Evolutionary conservation across 345 rosid genomes (phyloP).

Genomic region (Syzygium grande): DNA sequence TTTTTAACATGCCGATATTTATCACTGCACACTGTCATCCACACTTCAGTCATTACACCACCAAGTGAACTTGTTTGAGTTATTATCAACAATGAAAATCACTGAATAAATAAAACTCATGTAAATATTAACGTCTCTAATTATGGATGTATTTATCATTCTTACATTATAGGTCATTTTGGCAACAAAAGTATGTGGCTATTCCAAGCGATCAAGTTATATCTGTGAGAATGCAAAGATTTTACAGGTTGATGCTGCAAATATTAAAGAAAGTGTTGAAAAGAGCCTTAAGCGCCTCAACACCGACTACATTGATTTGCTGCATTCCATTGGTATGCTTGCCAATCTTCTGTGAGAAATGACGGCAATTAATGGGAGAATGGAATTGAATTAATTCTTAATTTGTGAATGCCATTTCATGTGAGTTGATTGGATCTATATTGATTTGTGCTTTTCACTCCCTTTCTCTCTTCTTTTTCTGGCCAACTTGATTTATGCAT

Average conservation of each 20-base stretch:
- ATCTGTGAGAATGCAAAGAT: slow-evolving; percentile 52
- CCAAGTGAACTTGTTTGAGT: neutral
- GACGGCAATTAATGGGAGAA: neutral
- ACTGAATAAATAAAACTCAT: neutral
- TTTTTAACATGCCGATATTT: neutral
- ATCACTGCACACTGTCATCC: neutral
- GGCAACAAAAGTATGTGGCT: slow-evolving; percentile 92
- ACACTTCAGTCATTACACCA: neutral
- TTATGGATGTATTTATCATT: neutral
- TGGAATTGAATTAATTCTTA: neutral
- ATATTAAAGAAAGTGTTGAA: slow-evolving; percentile 91
- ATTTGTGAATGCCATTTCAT: neutral
- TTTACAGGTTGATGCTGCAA: slow-evolving; percentile 75
- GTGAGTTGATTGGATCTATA: too few relatives aligned
- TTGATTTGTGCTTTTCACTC: neutral
- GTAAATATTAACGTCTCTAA: neutral
- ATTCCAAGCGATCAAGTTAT: slow-evolving; percentile 49
- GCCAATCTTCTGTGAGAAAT: neutral
- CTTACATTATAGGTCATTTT: slow-evolving; percentile 49
- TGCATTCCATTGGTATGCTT: slow-evolving; percentile 82
- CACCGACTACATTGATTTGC: slow-evolving; percentile 84
- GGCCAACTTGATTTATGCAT: neutral
- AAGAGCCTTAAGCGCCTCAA: slow-evolving; percentile 85
- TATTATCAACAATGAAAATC: neutral
- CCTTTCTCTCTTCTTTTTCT: neutral